These are phyloP conservation scores for Bromus sterilis DNA, from an alignment of 176 grass and related monocot genomes.

Conservation along the genomic window DNA sequence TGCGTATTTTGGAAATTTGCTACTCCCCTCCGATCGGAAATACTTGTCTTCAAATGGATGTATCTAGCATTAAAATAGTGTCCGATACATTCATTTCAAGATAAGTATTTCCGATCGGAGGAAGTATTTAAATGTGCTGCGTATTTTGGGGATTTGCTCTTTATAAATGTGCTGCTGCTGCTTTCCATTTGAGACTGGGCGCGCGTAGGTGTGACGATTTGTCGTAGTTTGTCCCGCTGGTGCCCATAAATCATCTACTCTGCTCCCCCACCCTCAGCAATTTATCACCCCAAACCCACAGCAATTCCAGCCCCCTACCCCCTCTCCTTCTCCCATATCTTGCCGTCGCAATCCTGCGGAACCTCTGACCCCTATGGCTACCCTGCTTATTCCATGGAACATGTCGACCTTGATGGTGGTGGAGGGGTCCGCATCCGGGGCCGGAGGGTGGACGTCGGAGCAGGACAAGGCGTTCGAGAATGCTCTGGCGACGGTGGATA, in stretches of 20 bases:
- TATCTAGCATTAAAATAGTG: too few relatives aligned
- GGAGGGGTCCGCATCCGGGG: background rate
- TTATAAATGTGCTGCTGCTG: too few relatives aligned
- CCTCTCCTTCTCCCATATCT: background rate
- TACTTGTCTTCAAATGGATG: too few relatives aligned
- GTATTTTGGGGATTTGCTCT: too few relatives aligned
- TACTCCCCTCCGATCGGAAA: too few relatives aligned
- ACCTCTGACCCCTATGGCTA: background rate
- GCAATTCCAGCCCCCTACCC: background rate
- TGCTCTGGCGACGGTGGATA: slow-evolving; percentile 25
- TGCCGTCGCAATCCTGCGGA: background rate
- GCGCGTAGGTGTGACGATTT: too few relatives aligned
- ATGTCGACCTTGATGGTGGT: slow-evolving; percentile 30
- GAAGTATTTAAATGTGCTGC: background rate
- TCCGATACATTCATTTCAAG: too few relatives aligned
- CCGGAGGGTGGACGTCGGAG: slow-evolving; percentile 45
- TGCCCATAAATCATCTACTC: too few relatives aligned
- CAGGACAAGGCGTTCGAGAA: slow-evolving; percentile 88
- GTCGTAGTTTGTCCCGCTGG: too few relatives aligned
- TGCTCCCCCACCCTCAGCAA: background rate
- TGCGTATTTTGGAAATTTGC: too few relatives aligned
- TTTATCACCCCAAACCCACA: background rate
- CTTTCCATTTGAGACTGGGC: too few relatives aligned
- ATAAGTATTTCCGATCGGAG: too few relatives aligned
- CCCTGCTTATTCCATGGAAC: slow-evolving; percentile 4